A percentile compares a stretch with the other conserved stretches of the same genome.
These are phyloP conservation scores for Kodamaea laetipori DNA, from an alignment of 805 yeast species.

Conservation along the genomic window DNA sequence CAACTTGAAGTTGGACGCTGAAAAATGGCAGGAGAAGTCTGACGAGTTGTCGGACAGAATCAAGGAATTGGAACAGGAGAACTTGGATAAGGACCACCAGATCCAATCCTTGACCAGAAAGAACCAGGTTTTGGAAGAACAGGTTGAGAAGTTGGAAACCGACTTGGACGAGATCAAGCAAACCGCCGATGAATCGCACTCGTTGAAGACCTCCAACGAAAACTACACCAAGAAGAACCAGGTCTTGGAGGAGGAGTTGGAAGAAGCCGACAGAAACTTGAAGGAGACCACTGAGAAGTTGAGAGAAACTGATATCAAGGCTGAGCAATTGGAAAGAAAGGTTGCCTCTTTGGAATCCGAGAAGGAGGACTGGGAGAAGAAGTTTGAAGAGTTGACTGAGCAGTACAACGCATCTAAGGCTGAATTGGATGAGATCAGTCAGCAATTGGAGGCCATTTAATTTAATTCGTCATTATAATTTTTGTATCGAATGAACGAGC, in stretches of 20 bases:
- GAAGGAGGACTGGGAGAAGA: conserved; percentile 87
- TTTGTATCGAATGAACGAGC: neutral
- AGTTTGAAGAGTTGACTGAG: conserved; percentile 82
- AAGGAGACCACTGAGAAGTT: conserved; percentile 91
- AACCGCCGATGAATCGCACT: conserved; percentile 87
- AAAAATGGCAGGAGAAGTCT: conserved; percentile 95
- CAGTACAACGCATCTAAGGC: conserved; percentile 83
- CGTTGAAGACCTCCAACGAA: conserved; percentile 86
- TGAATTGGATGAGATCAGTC: conserved; percentile 95
- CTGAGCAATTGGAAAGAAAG: conserved; percentile 94
- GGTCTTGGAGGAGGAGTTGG: conserved; percentile 87
- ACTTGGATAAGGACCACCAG: conserved; percentile 90
- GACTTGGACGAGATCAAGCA: conserved; percentile 76
- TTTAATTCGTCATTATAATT: neutral
- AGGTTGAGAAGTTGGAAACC: conserved; percentile 75
- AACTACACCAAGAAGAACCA: conserved; percentile 87
- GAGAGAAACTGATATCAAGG: conserved; percentile 93
- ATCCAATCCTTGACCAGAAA: conserved; percentile 90
- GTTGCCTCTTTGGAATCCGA: conserved; percentile 90
- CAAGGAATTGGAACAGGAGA: conserved; percentile 91
- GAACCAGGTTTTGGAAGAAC: conserved; percentile 83
- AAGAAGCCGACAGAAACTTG: conserved; percentile 85
- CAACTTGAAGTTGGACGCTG: conserved; percentile 91
- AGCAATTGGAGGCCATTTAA: conserved; percentile 83
- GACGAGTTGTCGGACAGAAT: conserved; percentile 80